Conservation (phyloP, 495 filamentous ascomycete species). For the Hypomontagnella monticulosa region DNA sequence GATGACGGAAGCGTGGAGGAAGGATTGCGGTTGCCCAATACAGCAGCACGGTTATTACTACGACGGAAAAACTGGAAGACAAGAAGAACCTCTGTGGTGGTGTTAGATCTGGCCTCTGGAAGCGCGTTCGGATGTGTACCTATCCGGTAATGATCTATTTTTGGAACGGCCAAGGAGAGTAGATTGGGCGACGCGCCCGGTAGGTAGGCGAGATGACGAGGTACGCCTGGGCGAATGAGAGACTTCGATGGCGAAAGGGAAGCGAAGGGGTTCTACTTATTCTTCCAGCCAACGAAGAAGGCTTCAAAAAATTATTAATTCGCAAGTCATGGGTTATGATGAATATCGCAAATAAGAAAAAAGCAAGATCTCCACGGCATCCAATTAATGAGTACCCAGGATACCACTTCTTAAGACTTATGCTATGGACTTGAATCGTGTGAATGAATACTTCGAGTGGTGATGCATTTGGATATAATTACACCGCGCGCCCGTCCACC, state of each 20-base stretch:
- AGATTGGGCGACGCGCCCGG: constrained; percentile 22
- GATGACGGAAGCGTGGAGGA: background rate
- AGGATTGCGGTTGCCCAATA: background rate
- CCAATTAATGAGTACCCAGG: background rate
- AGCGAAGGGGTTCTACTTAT: constrained; percentile 6
- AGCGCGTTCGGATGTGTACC: constrained; percentile 7
- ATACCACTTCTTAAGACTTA: constrained; percentile 1
- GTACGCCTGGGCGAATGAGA: constrained; percentile 16
- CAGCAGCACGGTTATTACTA: constrained; percentile 18
- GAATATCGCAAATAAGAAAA: constrained; percentile 3
- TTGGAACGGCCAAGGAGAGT: constrained; percentile 16
- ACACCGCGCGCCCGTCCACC: no score
- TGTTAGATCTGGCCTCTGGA: background rate
- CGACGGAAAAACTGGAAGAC: constrained; percentile 9
- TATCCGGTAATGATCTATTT: constrained; percentile 15
- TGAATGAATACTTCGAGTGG: no score
- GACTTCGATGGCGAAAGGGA: background rate
- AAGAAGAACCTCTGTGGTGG: constrained; percentile 10
- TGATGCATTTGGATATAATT: no score
- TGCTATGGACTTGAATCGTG: background rate
- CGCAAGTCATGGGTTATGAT: constrained; percentile 24
- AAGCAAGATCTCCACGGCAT: constrained; percentile 14
- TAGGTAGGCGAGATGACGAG: background rate
- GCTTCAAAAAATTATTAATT: constrained; percentile 21
- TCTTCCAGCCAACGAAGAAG: constrained; percentile 14